These are phyloP conservation scores for Ramaria sp. DNA, from an alignment of 768 basidiomycete genomes.

Conservation along the genomic window DNA sequence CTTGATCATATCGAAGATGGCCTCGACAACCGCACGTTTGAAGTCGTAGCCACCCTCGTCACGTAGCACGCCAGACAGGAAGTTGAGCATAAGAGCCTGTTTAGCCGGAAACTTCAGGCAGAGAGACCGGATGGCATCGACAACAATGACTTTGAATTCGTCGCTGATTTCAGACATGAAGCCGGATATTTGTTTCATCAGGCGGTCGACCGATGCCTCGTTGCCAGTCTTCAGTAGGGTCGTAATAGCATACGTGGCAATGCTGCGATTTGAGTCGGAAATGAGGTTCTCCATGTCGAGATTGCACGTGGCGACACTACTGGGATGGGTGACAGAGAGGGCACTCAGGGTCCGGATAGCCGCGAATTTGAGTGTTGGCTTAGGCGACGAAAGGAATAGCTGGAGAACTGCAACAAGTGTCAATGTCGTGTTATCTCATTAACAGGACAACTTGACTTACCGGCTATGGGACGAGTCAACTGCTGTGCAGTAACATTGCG, in stretches of 20 bases:
- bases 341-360: slow-evolving; percentile 91
- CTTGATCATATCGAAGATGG: slow-evolving; percentile 99
- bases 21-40: slow-evolving; percentile 97
- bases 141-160: slow-evolving; percentile 99
- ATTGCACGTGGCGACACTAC: slow-evolving; percentile 85
- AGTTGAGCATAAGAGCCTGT: slow-evolving; percentile 93
- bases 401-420: slow-evolving; percentile 58
- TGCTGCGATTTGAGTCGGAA: slow-evolving; percentile 88
- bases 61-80: slow-evolving; percentile 91
- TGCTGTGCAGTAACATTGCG: slow-evolving; percentile 69
- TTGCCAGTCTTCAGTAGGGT: slow-evolving; percentile 96
- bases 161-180: slow-evolving; percentile 99
- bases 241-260: slow-evolving; percentile 97
- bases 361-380: slow-evolving; percentile 91
- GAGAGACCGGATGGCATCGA: slow-evolving; percentile 94
- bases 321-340: slow-evolving; percentile 78
- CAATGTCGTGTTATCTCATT: neutral
- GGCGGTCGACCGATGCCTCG: slow-evolving; percentile 94
- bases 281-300: slow-evolving; percentile 95
- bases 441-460: slow-evolving; percentile 31
- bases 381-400: slow-evolving; percentile 91
- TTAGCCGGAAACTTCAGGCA: slow-evolving; percentile 98
- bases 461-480: slow-evolving; percentile 79
- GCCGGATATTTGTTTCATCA: slow-evolving; percentile 98
- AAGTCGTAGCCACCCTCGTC: slow-evolving; percentile 99